These are phyloP conservation scores for Ormosia semicastrata DNA, from an alignment of 306 rosid species.

Conservation along the genomic window DNA sequence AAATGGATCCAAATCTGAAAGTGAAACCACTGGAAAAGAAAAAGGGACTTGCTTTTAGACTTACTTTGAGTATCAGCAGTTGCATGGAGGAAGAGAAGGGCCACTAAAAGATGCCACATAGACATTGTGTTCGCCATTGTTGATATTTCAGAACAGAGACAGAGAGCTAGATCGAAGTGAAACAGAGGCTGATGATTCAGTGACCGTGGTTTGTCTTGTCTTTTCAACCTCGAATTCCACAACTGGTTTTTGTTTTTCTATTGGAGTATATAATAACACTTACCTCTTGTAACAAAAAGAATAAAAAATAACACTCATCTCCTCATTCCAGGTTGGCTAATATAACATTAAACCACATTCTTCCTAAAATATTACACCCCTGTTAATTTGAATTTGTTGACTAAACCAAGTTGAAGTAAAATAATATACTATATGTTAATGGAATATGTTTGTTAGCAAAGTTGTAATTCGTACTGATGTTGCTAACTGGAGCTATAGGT, in stretches of 20 bases:
- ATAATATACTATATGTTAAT: too few relatives aligned
- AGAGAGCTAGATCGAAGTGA: not conserved
- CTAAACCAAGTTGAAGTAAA: too few relatives aligned
- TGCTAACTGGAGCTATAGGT: too few relatives aligned
- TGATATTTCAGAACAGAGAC: not conserved
- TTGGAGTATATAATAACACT: not conserved
- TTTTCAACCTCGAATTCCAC: conserved; percentile 1
- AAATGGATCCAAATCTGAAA: not conserved
- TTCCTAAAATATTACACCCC: too few relatives aligned
- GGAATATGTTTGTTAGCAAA: too few relatives aligned
- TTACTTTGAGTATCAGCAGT: conserved; percentile 4
- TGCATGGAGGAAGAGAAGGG: not conserved
- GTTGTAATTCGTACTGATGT: too few relatives aligned
- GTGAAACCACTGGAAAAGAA: not conserved
- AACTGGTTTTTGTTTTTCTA: not conserved
- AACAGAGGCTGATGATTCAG: not conserved
- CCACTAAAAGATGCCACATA: not conserved
- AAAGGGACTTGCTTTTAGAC: not conserved
- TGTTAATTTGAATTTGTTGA: too few relatives aligned
- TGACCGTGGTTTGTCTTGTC: conserved; percentile 9
- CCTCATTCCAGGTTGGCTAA: too few relatives aligned
- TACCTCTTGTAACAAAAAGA: too few relatives aligned
- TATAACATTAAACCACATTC: too few relatives aligned
- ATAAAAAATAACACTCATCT: too few relatives aligned
- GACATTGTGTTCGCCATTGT: conserved; percentile 34